phyloP scores from a whole-genome alignment of 148 eudicot genomes.

The Amaranthus hypochondriacus region DNA sequence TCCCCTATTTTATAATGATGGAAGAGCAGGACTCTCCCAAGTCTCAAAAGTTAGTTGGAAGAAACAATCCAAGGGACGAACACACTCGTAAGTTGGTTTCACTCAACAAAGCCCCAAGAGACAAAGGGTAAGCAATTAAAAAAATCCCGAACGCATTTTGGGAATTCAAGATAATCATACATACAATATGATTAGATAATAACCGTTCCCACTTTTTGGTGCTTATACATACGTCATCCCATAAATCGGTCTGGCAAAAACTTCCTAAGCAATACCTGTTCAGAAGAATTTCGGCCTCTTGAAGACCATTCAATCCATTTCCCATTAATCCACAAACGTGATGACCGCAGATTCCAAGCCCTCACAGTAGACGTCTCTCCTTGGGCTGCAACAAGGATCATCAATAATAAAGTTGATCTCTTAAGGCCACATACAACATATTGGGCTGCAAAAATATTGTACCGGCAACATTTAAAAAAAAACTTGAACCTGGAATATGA shows the following conservation, averaged over 20 bases:
- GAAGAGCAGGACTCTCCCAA: background rate
- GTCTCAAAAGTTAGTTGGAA: background rate
- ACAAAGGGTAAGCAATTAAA: too few relatives aligned
- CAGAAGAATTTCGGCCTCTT: slow-evolving; percentile 32
- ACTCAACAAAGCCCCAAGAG: too few relatives aligned
- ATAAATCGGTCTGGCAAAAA: background rate
- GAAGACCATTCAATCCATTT: slow-evolving; percentile 70
- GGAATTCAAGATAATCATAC: background rate
- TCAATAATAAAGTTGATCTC: background rate
- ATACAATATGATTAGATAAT: background rate
- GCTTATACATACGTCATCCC: background rate
- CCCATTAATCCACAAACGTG: slow-evolving; percentile 79
- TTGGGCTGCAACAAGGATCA: slow-evolving; percentile 44
- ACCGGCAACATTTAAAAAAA: background rate
- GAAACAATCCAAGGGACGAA: background rate
- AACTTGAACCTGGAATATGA: slow-evolving; percentile 72
- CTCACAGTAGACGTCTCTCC: slow-evolving; percentile 61
- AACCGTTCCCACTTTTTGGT: background rate
- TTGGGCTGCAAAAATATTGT: background rate
- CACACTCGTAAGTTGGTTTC: too few relatives aligned
- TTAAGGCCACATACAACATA: background rate
- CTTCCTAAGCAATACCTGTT: slow-evolving; percentile 41
- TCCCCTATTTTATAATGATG: background rate
- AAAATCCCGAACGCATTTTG: background rate
- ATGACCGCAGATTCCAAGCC: slow-evolving; percentile 83